A percentile compares a stretch with the other conserved stretches of the same genome.
Evolutionary conservation across 2,329 filamentous ascomycete species (phyloP).

Genomic region (Epichloe amarillans): DNA sequence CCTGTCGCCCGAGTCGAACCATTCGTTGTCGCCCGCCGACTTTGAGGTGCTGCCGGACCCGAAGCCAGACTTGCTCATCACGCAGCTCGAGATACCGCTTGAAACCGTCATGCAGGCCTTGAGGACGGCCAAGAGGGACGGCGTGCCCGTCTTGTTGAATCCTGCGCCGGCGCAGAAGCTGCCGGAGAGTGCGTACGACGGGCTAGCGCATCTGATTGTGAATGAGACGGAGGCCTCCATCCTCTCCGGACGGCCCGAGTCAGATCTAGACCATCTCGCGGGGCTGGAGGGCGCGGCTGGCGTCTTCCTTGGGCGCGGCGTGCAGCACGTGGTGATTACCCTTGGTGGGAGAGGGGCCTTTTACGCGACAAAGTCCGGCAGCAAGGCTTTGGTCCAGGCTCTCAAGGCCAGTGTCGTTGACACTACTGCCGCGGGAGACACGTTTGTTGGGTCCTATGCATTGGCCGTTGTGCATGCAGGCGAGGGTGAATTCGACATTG

Average conservation of each 20-base stretch:
- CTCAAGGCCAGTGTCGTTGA: conserved; percentile 68
- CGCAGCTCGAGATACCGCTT: conserved; percentile 68
- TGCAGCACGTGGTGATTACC: conserved; percentile 69
- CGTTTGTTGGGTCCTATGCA: conserved; percentile 82
- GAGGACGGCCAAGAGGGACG: conserved; percentile 29
- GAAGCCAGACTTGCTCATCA: conserved; percentile 50
- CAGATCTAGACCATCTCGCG: conserved; percentile 31
- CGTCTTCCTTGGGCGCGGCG: conserved; percentile 55
- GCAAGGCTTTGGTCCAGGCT: conserved; percentile 42
- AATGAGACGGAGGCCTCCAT: conserved; percentile 84
- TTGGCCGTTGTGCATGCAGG: conserved; percentile 49
- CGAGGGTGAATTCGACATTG: conserved; percentile 34
- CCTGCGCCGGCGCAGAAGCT: conserved; percentile 65
- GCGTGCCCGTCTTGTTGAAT: conserved; percentile 63
- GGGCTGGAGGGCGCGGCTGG: conserved; percentile 35
- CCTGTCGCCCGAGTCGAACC: conserved; percentile 59
- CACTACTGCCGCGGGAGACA: conserved; percentile 89
- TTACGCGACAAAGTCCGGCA: conserved; percentile 34
- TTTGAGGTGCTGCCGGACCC: conserved; percentile 21
- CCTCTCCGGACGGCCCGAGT: conserved; percentile 43
- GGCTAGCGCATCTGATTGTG: conserved; percentile 67
- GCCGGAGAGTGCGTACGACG: conserved; percentile 50
- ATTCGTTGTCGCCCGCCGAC: conserved; percentile 26
- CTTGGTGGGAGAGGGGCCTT: conserved; percentile 70
- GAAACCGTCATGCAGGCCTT: conserved; percentile 51